Percentiles rank a stretch among this genome's conserved stretches.
Evolutionary conservation across 2,329 filamentous ascomycete species (phyloP).

Genomic region (Amesomyces nigricolor): DNA sequence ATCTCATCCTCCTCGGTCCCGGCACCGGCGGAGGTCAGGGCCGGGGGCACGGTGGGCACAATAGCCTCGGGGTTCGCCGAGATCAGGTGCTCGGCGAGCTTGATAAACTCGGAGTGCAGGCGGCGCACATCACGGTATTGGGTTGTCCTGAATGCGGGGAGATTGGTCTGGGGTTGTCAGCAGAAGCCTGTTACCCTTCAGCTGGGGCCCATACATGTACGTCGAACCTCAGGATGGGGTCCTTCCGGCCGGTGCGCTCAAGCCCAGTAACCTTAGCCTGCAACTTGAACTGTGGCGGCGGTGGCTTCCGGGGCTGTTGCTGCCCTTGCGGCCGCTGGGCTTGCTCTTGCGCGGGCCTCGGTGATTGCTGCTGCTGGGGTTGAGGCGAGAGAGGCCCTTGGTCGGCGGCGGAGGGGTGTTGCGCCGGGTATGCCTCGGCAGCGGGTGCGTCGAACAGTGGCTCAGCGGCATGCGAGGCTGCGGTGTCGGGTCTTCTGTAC

Average conservation of each 20-base stretch:
- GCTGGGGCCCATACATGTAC: slow-evolving; percentile 68
- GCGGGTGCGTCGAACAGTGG: slow-evolving; percentile 26
- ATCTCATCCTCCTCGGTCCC: slow-evolving; percentile 94
- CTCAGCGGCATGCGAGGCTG: slow-evolving; percentile 39
- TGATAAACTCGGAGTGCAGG: slow-evolving; percentile 91
- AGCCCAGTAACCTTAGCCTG: slow-evolving; percentile 93
- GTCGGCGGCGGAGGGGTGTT: slow-evolving; percentile 12
- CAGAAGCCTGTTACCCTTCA: not conserved
- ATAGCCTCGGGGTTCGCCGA: slow-evolving; percentile 96
- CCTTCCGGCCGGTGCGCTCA: slow-evolving; percentile 90
- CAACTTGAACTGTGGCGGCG: slow-evolving; percentile 71
- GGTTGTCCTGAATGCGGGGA: slow-evolving; percentile 95
- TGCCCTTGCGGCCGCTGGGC: slow-evolving; percentile 23
- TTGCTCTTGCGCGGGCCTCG: slow-evolving; percentile 27
- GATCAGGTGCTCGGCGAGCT: slow-evolving; percentile 92
- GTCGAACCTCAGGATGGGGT: slow-evolving; percentile 90
- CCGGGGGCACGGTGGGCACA: slow-evolving; percentile 89
- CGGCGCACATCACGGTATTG: slow-evolving; percentile 97
- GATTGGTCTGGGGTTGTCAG: slow-evolving; percentile 68
- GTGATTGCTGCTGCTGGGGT: slow-evolving; percentile 27
- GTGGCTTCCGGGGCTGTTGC: slow-evolving; percentile 44
- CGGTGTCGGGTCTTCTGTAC: slow-evolving; percentile 43
- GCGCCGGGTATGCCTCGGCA: slow-evolving; percentile 16
- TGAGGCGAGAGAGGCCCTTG: slow-evolving; percentile 30
- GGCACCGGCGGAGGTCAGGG: slow-evolving; percentile 87